These are phyloP conservation scores for Cryptosporidium tyzzeri DNA, from an alignment of 169 alveolate species.

Conservation along the genomic window DNA sequence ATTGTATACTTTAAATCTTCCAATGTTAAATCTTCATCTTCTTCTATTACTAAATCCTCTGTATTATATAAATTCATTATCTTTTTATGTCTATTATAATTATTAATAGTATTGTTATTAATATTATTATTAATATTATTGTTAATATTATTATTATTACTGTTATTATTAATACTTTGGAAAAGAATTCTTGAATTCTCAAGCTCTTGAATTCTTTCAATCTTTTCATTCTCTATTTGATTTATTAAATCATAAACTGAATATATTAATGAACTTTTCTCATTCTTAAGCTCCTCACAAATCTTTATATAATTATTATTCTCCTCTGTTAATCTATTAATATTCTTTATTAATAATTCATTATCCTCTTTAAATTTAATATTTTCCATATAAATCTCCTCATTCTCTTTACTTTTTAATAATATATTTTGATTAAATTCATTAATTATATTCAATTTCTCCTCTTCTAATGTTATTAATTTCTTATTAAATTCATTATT, in stretches of 20 bases:
- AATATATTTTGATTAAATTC: slow-evolving; percentile 27
- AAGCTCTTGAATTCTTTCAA: slow-evolving; percentile 71
- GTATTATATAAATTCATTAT: not conserved
- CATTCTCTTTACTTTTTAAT: slow-evolving; percentile 42
- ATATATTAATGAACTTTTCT: slow-evolving; percentile 37
- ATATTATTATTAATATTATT: not conserved
- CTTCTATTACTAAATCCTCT: not conserved
- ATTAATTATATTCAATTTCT: not conserved
- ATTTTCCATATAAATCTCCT: slow-evolving; percentile 25
- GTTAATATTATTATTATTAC: too few species aligned
- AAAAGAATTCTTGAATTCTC: slow-evolving; percentile 68
- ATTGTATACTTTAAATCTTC: slow-evolving; percentile 61
- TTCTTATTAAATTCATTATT: slow-evolving; percentile 23
- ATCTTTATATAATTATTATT: slow-evolving; percentile 22
- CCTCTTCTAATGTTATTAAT: not conserved
- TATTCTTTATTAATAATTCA: slow-evolving; percentile 13
- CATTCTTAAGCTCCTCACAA: slow-evolving; percentile 40
- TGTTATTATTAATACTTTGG: slow-evolving; percentile 46
- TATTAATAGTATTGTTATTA: not conserved
- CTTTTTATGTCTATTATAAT: not conserved
- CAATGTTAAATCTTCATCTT: slow-evolving; percentile 12
- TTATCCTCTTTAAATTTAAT: slow-evolving; percentile 21
- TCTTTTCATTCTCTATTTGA: slow-evolving; percentile 70
- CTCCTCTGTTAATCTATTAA: slow-evolving; percentile 22
- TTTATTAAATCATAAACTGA: slow-evolving; percentile 73